Percentiles rank a stretch among this genome's conserved stretches.
Conservation (phyloP, 805 yeast species). For the Candida andamanensis region DNA sequence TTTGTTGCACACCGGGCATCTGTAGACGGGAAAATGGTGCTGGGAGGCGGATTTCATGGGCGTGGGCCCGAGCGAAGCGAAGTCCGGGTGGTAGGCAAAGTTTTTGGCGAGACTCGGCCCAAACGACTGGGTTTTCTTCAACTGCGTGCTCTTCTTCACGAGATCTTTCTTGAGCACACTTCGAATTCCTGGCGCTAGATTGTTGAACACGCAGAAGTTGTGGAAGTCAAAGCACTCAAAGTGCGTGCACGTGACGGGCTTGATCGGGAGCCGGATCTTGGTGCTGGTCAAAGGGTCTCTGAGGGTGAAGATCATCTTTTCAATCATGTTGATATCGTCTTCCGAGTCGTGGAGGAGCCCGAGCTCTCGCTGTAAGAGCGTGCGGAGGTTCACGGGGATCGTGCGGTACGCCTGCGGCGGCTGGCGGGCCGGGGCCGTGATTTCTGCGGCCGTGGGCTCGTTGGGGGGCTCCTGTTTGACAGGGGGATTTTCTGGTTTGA, state of each 20-base stretch:
- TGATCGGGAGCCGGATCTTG: conserved; percentile 36
- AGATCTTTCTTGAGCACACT: conserved; percentile 20
- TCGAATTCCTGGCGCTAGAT: conserved; percentile 24
- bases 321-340: conserved; percentile 24
- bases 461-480: too few species aligned
- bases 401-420: conserved; percentile 6
- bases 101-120: conserved; percentile 3
- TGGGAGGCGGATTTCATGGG: too few species aligned
- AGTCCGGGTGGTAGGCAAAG: conserved; percentile 6
- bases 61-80: too few species aligned
- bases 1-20: conserved; percentile 38
- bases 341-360: conserved; percentile 8
- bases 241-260: conserved; percentile 32
- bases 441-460: too few species aligned
- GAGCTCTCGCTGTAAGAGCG: conserved; percentile 9
- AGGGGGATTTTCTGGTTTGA: too few species aligned
- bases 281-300: conserved; percentile 38
- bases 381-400: conserved; percentile 10
- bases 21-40: conserved; percentile 29
- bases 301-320: conserved; percentile 32
- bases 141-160: conserved; percentile 12
- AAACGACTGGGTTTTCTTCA: conserved; percentile 6
- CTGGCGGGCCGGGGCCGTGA: background rate
- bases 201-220: conserved; percentile 35
- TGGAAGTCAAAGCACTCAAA: conserved; percentile 43